Conservation (phyloP, 2,329 filamentous ascomycete genomes). For the Arthrinium puccinioides region DNA sequence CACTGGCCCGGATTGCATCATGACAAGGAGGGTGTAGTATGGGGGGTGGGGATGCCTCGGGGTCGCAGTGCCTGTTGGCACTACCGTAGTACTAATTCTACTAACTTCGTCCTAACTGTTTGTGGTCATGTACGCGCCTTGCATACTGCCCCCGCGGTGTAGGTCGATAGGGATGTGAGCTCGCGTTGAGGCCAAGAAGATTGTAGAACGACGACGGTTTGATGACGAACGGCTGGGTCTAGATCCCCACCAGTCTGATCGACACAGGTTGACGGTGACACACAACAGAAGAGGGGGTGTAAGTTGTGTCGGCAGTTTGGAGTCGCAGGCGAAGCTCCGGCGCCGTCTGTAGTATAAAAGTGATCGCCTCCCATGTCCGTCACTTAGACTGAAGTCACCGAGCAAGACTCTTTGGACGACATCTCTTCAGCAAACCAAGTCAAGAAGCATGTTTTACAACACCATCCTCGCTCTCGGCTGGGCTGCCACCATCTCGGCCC, state of each 20-base stretch:
- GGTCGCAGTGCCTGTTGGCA: background rate
- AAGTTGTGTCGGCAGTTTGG: too few relatives aligned
- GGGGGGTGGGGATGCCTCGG: background rate
- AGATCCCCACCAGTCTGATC: background rate
- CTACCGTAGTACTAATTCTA: too few relatives aligned
- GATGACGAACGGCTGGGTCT: background rate
- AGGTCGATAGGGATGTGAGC: background rate
- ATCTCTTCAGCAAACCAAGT: background rate
- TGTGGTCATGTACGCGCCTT: conserved; percentile 1
- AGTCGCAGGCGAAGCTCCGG: background rate
- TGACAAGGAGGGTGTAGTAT: background rate
- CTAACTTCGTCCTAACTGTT: background rate
- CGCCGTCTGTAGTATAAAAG: background rate
- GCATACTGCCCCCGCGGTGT: background rate
- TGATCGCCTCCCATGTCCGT: too few relatives aligned
- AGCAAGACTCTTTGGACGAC: too few relatives aligned
- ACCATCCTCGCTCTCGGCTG: conserved; percentile 30
- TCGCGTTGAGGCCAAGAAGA: too few relatives aligned
- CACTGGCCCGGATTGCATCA: background rate
- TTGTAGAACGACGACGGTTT: background rate
- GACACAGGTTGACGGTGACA: background rate
- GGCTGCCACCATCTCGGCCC: conserved; percentile 47
- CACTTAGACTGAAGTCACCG: too few relatives aligned
- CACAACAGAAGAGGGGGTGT: background rate
- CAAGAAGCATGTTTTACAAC: background rate